Evolutionary conservation across 371 early-diverging fungal species (phyloP).

Genomic region (Enteropsectra breve): DNA sequence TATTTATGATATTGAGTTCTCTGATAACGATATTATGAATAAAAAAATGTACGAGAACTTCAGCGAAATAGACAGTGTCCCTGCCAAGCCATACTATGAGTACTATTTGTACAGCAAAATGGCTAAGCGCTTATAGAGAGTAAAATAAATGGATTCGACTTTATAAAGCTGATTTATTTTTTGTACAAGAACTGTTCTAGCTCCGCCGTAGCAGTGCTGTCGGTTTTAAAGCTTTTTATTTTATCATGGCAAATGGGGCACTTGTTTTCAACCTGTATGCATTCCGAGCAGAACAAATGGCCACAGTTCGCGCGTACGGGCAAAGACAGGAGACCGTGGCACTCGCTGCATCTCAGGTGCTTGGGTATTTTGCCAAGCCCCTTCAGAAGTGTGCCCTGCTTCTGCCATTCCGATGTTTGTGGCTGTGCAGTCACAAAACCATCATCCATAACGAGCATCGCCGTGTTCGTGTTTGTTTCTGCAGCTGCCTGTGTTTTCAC

Average conservation of each 20-base stretch:
- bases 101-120: too few relatives aligned
- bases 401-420: slow-evolving; percentile 58
- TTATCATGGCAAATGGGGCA: slow-evolving; percentile 51
- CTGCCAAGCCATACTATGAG: too few relatives aligned
- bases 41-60: too few relatives aligned
- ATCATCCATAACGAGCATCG: slow-evolving; percentile 52
- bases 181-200: too few relatives aligned
- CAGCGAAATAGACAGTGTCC: too few relatives aligned
- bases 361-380: slow-evolving; percentile 26
- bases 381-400: slow-evolving; percentile 11
- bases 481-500: slow-evolving; percentile 38
- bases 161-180: too few relatives aligned
- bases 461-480: slow-evolving; percentile 24
- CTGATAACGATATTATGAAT: too few relatives aligned
- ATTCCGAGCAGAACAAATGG: slow-evolving; percentile 56
- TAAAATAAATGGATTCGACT: too few relatives aligned
- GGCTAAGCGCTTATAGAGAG: too few relatives aligned
- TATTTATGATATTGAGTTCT: slow-evolving; percentile 39
- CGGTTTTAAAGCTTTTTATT: too few relatives aligned
- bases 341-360: slow-evolving; percentile 50
- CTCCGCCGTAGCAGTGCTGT: too few relatives aligned
- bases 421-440: slow-evolving; percentile 58
- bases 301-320: slow-evolving; percentile 53
- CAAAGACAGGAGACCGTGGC: slow-evolving; percentile 48
- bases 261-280: slow-evolving; percentile 30